Evolutionary conservation across 129 eudicot species (phyloP).

Genomic region (Ambrosia artemisiifolia): DNA sequence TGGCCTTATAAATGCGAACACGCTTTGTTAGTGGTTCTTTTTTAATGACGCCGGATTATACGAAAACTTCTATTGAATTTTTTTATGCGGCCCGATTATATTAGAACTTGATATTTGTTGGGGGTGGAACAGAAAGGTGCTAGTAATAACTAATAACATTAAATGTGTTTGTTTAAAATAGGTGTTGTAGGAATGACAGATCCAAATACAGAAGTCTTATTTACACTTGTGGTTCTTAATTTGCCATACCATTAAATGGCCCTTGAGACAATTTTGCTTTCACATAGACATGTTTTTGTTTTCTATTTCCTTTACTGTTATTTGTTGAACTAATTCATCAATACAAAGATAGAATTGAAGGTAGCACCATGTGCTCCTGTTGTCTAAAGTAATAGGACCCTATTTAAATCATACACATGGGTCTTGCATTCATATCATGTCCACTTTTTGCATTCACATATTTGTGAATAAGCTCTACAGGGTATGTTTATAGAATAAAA

Average conservation of each 20-base stretch:
- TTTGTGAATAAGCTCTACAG: constrained; percentile 8
- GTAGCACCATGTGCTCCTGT: constrained; percentile 36
- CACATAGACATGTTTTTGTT: constrained; percentile 6
- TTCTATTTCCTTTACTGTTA: background rate
- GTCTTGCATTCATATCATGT: constrained; percentile 28
- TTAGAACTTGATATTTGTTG: constrained; percentile 1
- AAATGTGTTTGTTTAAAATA: constrained; percentile 17
- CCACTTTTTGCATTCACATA: constrained; percentile 24
- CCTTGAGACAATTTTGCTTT: constrained; percentile 25
- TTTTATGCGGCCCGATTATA: too few relatives aligned
- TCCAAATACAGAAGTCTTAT: constrained; percentile 8
- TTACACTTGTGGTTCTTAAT: constrained; percentile 10
- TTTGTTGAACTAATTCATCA: constrained; percentile 14
- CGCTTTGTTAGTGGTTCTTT: too few relatives aligned
- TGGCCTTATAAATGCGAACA: too few relatives aligned
- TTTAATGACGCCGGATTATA: too few relatives aligned
- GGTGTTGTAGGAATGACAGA: constrained; percentile 23
- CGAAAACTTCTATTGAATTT: too few relatives aligned
- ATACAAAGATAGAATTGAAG: constrained; percentile 19
- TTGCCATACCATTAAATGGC: constrained; percentile 19
- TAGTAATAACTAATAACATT: constrained; percentile 17
- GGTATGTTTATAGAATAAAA: background rate
- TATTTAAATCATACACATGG: constrained; percentile 22
- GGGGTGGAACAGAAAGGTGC: constrained; percentile 19
- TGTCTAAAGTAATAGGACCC: constrained; percentile 22